These are phyloP conservation scores for Solanum microdontum DNA, from an alignment of 257 asterid species.

Conservation along the genomic window DNA sequence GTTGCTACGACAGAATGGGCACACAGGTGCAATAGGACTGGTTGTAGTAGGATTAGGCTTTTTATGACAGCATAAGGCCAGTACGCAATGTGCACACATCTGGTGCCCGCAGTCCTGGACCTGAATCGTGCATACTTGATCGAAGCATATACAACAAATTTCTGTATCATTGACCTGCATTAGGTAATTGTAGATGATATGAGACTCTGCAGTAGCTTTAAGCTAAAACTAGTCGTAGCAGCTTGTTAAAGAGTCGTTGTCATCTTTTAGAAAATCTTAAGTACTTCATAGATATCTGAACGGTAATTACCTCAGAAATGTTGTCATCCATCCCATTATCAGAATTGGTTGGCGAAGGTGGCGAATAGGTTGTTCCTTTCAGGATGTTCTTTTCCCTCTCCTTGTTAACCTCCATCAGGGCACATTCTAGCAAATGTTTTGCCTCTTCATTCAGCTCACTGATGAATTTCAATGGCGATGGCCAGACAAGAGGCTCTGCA, in stretches of 20 bases:
- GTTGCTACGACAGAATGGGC: conserved; percentile 93
- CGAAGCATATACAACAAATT: conserved; percentile 88
- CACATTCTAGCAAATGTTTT: conserved; percentile 60
- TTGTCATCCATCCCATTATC: conserved; percentile 52
- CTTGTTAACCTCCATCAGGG: conserved; percentile 70
- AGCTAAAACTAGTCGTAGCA: background rate
- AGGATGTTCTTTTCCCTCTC: conserved; percentile 70
- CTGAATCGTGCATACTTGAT: conserved; percentile 80
- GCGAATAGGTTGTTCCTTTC: conserved; percentile 40
- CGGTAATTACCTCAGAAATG: conserved; percentile 49
- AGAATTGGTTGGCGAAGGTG: conserved; percentile 51
- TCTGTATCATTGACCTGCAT: conserved; percentile 68
- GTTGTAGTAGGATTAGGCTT: conserved; percentile 69
- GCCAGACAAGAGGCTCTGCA: conserved; percentile 97
- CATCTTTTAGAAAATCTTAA: background rate
- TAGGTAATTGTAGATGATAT: background rate
- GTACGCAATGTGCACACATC: conserved; percentile 94
- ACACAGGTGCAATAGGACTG: conserved; percentile 42
- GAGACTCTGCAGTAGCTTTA: background rate
- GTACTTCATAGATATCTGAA: background rate
- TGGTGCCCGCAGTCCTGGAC: conserved; percentile 85
- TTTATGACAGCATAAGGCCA: conserved; percentile 83
- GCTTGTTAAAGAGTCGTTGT: background rate
- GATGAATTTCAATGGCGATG: conserved; percentile 81
- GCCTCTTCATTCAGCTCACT: conserved; percentile 84